Percentiles rank a stretch among this genome's conserved stretches.
Evolutionary conservation across 371 early-diverging fungal species (phyloP).

Genomic region (Sporodiniella umbellata): DNA sequence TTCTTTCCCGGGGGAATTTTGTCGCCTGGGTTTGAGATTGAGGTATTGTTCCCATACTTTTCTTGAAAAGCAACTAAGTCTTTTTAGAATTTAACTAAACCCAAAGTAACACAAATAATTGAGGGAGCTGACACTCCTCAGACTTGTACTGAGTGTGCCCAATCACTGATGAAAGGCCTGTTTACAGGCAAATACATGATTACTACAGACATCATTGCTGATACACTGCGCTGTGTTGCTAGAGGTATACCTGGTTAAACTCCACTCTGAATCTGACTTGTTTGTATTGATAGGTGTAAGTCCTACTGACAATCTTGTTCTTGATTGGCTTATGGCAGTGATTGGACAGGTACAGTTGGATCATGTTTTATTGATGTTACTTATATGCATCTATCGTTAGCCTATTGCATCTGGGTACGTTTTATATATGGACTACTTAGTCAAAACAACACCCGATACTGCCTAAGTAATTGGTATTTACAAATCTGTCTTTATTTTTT

Average conservation of each 20-base stretch:
- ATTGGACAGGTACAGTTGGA: conserved; percentile 36
- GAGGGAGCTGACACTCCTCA: conserved; percentile 68
- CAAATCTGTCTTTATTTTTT: not conserved
- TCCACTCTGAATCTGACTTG: too few relatives aligned
- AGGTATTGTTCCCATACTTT: conserved; percentile 23
- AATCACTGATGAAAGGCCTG: conserved; percentile 52
- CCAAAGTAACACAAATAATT: conserved; percentile 73
- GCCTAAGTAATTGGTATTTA: not conserved
- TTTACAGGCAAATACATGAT: conserved; percentile 48
- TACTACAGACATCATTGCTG: conserved; percentile 48
- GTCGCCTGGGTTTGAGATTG: conserved; percentile 76
- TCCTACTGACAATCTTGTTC: conserved; percentile 41
- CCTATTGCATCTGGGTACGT: conserved; percentile 43
- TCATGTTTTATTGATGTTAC: not conserved
- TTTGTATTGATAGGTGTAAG: conserved; percentile 23
- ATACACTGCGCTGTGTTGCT: conserved; percentile 44
- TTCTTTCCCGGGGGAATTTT: conserved; percentile 82
- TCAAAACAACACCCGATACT: conserved; percentile 24
- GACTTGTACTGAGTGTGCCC: conserved; percentile 60
- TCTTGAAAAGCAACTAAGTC: not conserved
- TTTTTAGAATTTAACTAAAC: conserved; percentile 76
- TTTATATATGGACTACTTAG: conserved; percentile 42
- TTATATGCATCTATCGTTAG: conserved; percentile 19
- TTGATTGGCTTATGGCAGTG: conserved; percentile 32
- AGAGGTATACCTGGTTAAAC: conserved; percentile 47